Base-by-base conservation (phyloP, 1,139 yeast genomes). In the Hemisphaericaspora xylofermentans region DNA sequence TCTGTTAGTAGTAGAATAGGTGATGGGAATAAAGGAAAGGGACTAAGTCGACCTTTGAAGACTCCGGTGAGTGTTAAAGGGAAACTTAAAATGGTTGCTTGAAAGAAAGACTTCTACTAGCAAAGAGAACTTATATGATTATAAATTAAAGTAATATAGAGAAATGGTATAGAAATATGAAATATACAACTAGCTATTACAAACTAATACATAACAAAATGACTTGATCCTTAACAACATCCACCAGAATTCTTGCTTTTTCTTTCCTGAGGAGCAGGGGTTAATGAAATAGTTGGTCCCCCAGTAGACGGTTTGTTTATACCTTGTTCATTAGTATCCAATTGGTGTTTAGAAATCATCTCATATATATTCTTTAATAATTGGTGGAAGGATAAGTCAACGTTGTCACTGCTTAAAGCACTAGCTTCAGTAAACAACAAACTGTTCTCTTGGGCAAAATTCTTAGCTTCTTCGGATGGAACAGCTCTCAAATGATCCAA, bases 391-490 rank as follows among this genome's bases (percentile, higher is more conserved):
- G 97, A 93, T 52, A 82, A 76, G 62, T 93, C 98, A 45, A 93
- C 98, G 63, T 94, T 94, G 57, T 93, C 95, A 33, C 96, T 84
- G 56, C 89, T 89, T 51, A 94, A 76, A 15, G 98, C 98, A 46
- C 95, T 84, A n/a, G 98, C 95, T 70, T 93, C 98, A 39, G 96
- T 91, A 64, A 93, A 93, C 57, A 93, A 74, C 56, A 93, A 75
- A 61, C 80, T 88, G 69, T 93, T 91, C 66, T 94, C 98, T 48
- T 87, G 81, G 37, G 98, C 97, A 71, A 93, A 93, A 61, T 84
- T 86, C 65, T 83, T 86, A 43, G 98, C 98, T 67, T 93, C 98
- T 45, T 93, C 98, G 32, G 98, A 91, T 45, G 98, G 96, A 19
- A 94, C 96, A 1, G 97, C 97, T 58, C 98, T 80, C 59, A 91